phyloP scores from a whole-genome alignment of 176 grass and related monocot species.

The Oryza meridionalis region DNA sequence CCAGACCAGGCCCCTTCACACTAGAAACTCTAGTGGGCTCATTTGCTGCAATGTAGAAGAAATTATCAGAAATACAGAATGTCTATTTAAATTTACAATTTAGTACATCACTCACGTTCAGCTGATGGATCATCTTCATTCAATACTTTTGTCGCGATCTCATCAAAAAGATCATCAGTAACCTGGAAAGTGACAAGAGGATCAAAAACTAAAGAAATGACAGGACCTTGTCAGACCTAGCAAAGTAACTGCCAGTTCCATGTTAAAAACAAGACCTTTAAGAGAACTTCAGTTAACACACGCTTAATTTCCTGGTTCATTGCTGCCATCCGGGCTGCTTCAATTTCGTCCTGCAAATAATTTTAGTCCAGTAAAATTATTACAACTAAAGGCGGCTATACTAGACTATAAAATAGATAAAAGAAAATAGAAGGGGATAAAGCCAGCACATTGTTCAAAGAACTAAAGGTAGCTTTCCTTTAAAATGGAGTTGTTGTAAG shows the following conservation, averaged over 20 bases:
- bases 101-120: conserved; percentile 56
- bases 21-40: conserved; percentile 41
- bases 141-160: conserved; percentile 89
- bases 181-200: conserved; percentile 58
- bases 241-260: neutral
- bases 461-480: conserved; percentile 7
- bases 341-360: conserved; percentile 74
- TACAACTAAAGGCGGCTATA: neutral
- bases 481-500: neutral
- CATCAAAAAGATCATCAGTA: conserved; percentile 97
- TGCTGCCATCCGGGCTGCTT: conserved; percentile 55
- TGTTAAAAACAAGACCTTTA: conserved; percentile 64
- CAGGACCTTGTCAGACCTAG: conserved; percentile 11
- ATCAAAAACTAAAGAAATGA: conserved; percentile 20
- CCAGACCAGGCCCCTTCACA: conserved; percentile 43
- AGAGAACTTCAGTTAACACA: conserved; percentile 90
- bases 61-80: conserved; percentile 32
- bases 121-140: conserved; percentile 68
- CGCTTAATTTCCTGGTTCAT: conserved; percentile 97
- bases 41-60: conserved; percentile 58
- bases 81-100: conserved; percentile 40
- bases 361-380: conserved; percentile 29
- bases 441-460: neutral
- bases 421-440: neutral
- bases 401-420: conserved; percentile 7